Base-by-base conservation (phyloP, 768 basidiomycete species). In the Nidula microcarpa region DNA sequence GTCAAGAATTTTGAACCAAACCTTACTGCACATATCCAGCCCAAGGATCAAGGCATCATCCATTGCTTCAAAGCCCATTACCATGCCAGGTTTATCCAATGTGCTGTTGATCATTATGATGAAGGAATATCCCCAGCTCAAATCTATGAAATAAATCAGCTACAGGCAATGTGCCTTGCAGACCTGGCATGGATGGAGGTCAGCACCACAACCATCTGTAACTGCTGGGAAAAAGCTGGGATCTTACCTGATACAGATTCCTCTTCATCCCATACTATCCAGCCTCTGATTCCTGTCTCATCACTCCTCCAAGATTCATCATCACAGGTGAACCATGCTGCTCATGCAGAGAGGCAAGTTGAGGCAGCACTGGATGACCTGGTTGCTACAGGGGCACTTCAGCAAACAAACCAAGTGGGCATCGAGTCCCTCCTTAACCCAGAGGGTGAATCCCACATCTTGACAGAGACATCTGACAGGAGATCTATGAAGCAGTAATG, bases 121-220 rank as follows among this genome's bases (percentile, higher is more conserved):
- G 47, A 45, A 52, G 66, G 61, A 16, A 48, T 66, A 18, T 58
- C 65, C 6, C 63, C 69, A 18, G 47, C 60, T 13, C 30, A 68
- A 4, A 72, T 76, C 55, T 75, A 73, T 50, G 37, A 71, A 1
- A 74, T 75, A 50, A 53, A 74, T 54, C 69, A 70, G 53, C 65
- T 76, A 1, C 49, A 74, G 34, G 73, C 64, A 10, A 75, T 75
- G 73, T 56, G 60, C 0, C 43, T 75, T 0, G 68, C 69, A 1
- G 55, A 69, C 74, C 74, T 73, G 18, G 44, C 44, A 10, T 46
- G 44, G 44, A 2, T 52, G 3, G 58, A 64, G 1, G 69, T 75
- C 3, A 58, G 68, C 30, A 52, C 60, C 0, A 59, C 59, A 4
- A 72, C 71, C 7, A 72, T 76, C 35, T 36, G 49, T 17, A 66